phyloP scores from a whole-genome alignment of 2,329 filamentous ascomycete genomes.

The Talaromyces sp. region DNA sequence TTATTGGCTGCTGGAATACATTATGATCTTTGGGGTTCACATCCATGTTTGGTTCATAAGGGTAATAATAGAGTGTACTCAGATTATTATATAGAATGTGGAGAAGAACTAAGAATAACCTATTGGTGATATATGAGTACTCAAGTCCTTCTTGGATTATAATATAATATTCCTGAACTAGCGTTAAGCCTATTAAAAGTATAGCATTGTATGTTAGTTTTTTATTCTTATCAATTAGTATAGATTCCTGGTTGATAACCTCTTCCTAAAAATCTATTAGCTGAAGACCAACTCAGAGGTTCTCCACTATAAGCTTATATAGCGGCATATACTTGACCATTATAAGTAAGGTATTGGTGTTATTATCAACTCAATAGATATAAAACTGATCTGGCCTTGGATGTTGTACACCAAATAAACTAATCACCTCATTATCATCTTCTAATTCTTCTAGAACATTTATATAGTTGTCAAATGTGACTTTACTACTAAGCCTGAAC shows the following conservation, averaged over 20 bases:
- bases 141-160: constrained; percentile 25
- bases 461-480: constrained; percentile 17
- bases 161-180: constrained; percentile 24
- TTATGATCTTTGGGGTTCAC: no score
- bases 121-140: constrained; percentile 24
- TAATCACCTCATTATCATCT: no score
- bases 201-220: constrained; percentile 3
- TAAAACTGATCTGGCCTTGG: constrained; percentile 17
- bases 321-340: constrained; percentile 17
- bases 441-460: no score
- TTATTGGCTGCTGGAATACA: no score
- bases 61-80: no score
- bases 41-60: constrained; percentile 21
- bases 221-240: constrained; percentile 9
- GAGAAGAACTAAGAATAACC: no score
- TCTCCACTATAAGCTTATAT: constrained; percentile 14
- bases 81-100: no score
- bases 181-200: no score
- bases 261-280: constrained; percentile 17
- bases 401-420: no score
- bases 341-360: constrained; percentile 11
- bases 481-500: constrained; percentile 16
- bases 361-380: constrained; percentile 14
- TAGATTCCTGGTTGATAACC: constrained; percentile 13
- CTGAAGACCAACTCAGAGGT: constrained; percentile 15